Evolutionary conservation across 257 asterid species (phyloP), one percentile per base, ranked within the genome.

Genomic region (Lycium ferocissimum): DNA sequence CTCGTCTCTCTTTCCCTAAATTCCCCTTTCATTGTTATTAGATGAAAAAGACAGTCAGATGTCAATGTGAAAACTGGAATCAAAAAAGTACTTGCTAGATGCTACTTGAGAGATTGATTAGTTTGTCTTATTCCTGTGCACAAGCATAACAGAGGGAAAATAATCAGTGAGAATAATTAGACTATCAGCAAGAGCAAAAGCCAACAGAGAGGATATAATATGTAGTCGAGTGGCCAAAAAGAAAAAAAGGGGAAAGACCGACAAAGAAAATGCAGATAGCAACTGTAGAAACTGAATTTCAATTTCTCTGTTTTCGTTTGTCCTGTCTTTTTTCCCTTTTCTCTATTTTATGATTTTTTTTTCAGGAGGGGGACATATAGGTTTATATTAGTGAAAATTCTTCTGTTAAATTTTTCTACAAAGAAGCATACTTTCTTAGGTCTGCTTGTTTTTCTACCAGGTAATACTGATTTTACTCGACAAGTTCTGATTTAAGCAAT

Each of bases 61-160:
- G 59, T 12, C 81, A 75, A 6, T 22, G 81, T 75, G 81, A 75
- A 45, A 47, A 20, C 81, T 75, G 61, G 59, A 20, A 47, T 20
- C 13, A 11, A 61, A 47, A 20, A 75, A 75, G 81, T 49, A 12
- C 81, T 20, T 75, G 56, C 43, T 75, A 20, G 12, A 49, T 47
- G 43, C 81, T 73, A 73, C 61, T 75, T 49, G 45, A 75, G 20
- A 20, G 35, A 49, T 61, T 49, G 81, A 75, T 75, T 49, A 53
- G 40, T 75, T 75, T 22, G 81, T 13, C 80, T 73, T 73, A 57
- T 49, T 75, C 81, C 81, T 49, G 45, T 75, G 81, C 20, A 75
- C 81, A 75, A 49, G 62, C 62, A 75, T 54, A 49, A 75, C 62
- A 49, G 61, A 12, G 81, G 40, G n/a, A 75, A 75, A 75, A 6